Evolutionary conservation across 140 eudicot species (phyloP).

Genomic region (Erigeron philadelphicus): DNA sequence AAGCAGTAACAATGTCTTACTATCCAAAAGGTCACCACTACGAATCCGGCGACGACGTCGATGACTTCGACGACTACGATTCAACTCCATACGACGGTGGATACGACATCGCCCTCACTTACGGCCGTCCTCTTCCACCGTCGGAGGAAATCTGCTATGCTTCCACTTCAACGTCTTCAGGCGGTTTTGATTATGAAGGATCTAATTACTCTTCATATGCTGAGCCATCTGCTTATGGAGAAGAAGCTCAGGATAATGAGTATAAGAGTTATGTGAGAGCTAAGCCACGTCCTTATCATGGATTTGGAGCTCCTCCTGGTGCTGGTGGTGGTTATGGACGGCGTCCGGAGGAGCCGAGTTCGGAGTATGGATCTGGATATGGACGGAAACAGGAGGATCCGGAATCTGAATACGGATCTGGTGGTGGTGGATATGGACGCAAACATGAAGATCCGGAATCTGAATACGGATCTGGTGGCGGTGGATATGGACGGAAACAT

Average conservation of each 20-base stretch:
- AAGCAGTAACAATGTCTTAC: slow-evolving; percentile 56
- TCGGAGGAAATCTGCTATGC: slow-evolving; percentile 79
- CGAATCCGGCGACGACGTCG: slow-evolving; percentile 58
- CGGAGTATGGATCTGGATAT: slow-evolving; percentile 36
- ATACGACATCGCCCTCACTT: slow-evolving; percentile 64
- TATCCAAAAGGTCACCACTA: slow-evolving; percentile 67
- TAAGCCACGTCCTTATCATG: slow-evolving; percentile 41
- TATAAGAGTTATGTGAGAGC: slow-evolving; percentile 61
- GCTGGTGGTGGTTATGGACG: slow-evolving; percentile 30
- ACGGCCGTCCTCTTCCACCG: slow-evolving; percentile 82
- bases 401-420: slow-evolving; percentile 28
- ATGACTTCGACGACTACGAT: slow-evolving; percentile 86
- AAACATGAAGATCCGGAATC: slow-evolving; percentile 17
- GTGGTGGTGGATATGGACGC: slow-evolving; percentile 36
- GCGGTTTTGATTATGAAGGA: slow-evolving; percentile 63
- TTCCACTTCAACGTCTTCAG: slow-evolving; percentile 41
- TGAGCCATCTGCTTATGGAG: slow-evolving; percentile 66
- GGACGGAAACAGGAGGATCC: slow-evolving; percentile 27
- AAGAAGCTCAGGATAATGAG: slow-evolving; percentile 70
- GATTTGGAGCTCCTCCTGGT: slow-evolving; percentile 10
- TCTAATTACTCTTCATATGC: slow-evolving; percentile 67
- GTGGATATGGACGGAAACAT: slow-evolving; percentile 18
- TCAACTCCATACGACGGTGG: slow-evolving; percentile 91
- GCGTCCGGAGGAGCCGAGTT: slow-evolving; percentile 20
- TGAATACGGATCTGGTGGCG: slow-evolving; percentile 26